These are phyloP conservation scores for Hippophae gyantsensis DNA, from an alignment of 306 rosid genomes.

Conservation along the genomic window DNA sequence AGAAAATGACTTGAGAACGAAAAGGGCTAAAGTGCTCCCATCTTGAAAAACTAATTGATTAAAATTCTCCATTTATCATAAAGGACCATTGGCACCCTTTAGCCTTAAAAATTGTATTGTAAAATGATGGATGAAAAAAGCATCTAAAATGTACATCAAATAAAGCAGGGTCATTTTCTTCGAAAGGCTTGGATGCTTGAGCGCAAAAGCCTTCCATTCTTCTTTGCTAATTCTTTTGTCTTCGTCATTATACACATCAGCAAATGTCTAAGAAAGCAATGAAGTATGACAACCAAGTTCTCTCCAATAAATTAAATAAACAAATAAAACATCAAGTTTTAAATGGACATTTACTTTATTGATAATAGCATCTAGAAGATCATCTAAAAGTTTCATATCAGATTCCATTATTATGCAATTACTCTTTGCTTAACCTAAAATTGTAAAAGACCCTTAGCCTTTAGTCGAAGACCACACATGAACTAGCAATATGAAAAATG, in stretches of 20 bases:
- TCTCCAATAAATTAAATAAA: not conserved
- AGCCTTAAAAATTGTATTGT: too few relatives aligned
- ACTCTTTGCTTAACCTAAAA: conserved; percentile 83
- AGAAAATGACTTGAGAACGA: too few relatives aligned
- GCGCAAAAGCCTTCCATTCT: conserved; percentile 68
- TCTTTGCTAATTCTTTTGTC: conserved; percentile 69
- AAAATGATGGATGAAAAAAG: not conserved
- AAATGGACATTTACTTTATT: conserved; percentile 35
- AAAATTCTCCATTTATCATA: too few relatives aligned
- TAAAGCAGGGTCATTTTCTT: conserved; percentile 87
- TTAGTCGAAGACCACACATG: conserved; percentile 1
- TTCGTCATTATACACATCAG: conserved; percentile 51
- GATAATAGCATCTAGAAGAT: conserved; percentile 64
- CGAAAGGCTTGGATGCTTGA: conserved; percentile 46
- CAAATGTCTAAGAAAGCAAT: conserved; percentile 48
- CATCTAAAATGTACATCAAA: conserved; percentile 42
- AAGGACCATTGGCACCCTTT: too few relatives aligned
- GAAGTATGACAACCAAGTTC: not conserved
- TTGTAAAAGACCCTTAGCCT: conserved; percentile 12
- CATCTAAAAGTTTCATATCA: conserved; percentile 50
- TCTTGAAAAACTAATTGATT: too few relatives aligned
- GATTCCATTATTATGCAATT: conserved; percentile 60
- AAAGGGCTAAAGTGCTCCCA: too few relatives aligned
- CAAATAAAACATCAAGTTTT: not conserved
- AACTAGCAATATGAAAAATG: not conserved